phyloP scores from a whole-genome alignment of 1,139 yeast genomes.

The Debaryomyces subglobosus region DNA sequence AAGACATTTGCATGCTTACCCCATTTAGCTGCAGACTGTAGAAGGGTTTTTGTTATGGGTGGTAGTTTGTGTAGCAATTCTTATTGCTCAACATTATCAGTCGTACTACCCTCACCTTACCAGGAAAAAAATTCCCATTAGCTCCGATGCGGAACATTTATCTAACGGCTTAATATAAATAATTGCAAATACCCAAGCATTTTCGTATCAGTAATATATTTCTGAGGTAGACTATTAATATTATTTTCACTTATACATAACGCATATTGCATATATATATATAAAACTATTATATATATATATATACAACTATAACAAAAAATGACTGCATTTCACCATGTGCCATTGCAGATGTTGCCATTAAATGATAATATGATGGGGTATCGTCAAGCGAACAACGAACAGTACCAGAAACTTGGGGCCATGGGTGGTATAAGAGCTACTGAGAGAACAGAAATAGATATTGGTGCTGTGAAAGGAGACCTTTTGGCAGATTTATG shows the following conservation, averaged over 20 bases:
- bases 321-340: slow-evolving; percentile 17
- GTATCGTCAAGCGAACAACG: neutral
- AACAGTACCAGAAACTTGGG: neutral
- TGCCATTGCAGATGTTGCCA: slow-evolving; percentile 17
- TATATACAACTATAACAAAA: slow-evolving; percentile 5
- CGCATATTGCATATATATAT: slow-evolving; percentile 7
- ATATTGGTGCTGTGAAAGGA: slow-evolving; percentile 25
- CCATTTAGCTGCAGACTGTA: slow-evolving; percentile 4
- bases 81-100: slow-evolving; percentile 7
- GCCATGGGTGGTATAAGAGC: neutral
- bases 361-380: slow-evolving; percentile 9
- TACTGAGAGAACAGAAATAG: slow-evolving; percentile 16
- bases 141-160: slow-evolving; percentile 16
- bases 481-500: slow-evolving; percentile 42
- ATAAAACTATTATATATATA: slow-evolving; percentile 9
- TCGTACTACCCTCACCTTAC: slow-evolving; percentile 4
- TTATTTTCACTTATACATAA: neutral
- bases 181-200: slow-evolving; percentile 8
- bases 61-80: slow-evolving; percentile 2
- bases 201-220: neutral
- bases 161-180: slow-evolving; percentile 7
- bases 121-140: slow-evolving; percentile 4
- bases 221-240: neutral
- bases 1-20: slow-evolving; percentile 2
- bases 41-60: neutral